Evolutionary conservation across 2,329 filamentous ascomycete genomes (phyloP), one percentile per base, ranked within the genome.

Genomic region (Whalleya microplaca): DNA sequence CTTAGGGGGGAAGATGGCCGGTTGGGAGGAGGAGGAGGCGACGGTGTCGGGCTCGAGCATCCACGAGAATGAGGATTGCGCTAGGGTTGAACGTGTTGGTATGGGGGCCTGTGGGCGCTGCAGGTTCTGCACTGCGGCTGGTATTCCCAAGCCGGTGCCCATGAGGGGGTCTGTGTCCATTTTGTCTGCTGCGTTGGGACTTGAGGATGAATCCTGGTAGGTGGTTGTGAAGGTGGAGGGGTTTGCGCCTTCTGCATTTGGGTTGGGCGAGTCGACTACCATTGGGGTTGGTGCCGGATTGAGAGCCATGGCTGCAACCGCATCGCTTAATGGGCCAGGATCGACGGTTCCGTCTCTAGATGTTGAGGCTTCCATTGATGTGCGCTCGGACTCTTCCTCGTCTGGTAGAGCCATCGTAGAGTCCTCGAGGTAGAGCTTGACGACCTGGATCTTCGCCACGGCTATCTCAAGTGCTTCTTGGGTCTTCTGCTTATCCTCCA

Each of bases 31-130:
- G 9, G 62, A 61, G 8, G 66, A 41, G 57, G 64, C 10, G 46
- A 75, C 71, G 51, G 76, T 69, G 62, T 83, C 80, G 2, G 81
- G 82, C 62, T 87, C 86, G 2, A 92, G 78, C 88, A 92, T 92
- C 87, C 88, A 92, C 1, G 89, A 87, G 71, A 91, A 92, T 3
- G 87, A 89, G 7, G 89, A 91, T 63, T 90, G 88, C 1, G 88
- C 87, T 32, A 92, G 78, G 0, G 81, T 84, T 2, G 88, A 89
- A 20, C 87, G 81, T 19, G 84, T 84, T 0, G 84, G 84, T 16
- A 85, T 80, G 1, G 82, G 74, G 44, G 71, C 74, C 3, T 66
- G 61, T 12, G 73, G 70, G 10, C 72, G 62, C 59, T 73, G 45
- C 68, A 66, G 51, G 58, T 71, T 60, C 47, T 65, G 65, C 8